These are phyloP conservation scores for Talaromyces sp. DNA, from an alignment of 2,329 filamentous ascomycete species.

Conservation along the genomic window DNA sequence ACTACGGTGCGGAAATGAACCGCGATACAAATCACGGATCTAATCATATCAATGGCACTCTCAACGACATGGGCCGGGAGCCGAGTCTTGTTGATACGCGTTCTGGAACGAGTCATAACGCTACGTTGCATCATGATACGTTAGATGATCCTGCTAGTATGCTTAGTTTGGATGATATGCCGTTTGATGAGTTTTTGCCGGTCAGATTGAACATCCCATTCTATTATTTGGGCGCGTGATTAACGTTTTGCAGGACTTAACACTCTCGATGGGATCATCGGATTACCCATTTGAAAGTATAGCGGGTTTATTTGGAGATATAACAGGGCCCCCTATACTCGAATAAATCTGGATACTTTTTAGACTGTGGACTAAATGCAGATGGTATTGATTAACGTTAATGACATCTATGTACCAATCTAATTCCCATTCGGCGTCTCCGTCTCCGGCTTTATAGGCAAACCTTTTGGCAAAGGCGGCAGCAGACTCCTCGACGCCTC, in stretches of 20 bases:
- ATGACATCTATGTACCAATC: neutral
- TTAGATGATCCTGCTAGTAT: neutral
- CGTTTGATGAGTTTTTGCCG: neutral
- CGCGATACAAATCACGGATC: neutral
- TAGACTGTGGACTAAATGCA: neutral
- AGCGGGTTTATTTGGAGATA: slow-evolving; percentile 34
- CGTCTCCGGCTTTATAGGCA: slow-evolving; percentile 29
- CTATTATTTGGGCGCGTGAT: no score
- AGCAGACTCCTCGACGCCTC: slow-evolving; percentile 48
- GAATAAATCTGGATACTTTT: neutral
- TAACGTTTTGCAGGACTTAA: slow-evolving; percentile 27
- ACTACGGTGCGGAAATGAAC: slow-evolving; percentile 13
- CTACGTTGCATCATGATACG: neutral
- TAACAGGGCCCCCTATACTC: slow-evolving; percentile 15
- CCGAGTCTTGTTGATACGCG: neutral
- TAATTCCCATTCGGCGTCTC: slow-evolving; percentile 2
- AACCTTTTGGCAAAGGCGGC: slow-evolving; percentile 39
- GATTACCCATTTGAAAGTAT: slow-evolving; percentile 38
- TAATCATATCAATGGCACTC: neutral
- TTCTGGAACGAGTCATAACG: neutral
- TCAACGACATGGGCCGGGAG: neutral
- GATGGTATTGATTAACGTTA: neutral
- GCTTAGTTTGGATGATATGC: neutral
- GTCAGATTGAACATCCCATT: neutral
- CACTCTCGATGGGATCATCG: slow-evolving; percentile 36